Percentiles rank a stretch among this genome's conserved stretches.
Conservation (phyloP, 208 protist species). For the Strigomonas culicis region DNA sequence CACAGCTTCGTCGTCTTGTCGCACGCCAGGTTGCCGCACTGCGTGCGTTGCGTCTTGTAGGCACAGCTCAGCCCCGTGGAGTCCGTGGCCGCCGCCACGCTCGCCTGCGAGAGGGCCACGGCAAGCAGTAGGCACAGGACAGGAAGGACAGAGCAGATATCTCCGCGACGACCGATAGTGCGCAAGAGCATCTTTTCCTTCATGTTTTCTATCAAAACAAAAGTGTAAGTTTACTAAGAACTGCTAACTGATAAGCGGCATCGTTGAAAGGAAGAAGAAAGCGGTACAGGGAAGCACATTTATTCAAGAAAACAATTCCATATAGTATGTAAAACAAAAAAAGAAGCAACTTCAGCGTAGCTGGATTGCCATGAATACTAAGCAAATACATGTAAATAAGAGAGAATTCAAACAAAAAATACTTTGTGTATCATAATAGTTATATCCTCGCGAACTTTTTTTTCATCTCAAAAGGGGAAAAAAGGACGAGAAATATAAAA, state of each 20-base stretch:
- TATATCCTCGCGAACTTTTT: too few relatives aligned
- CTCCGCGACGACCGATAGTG: too few relatives aligned
- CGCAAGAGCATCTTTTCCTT: too few relatives aligned
- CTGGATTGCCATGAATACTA: neutral
- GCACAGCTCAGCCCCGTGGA: slow-evolving; percentile 17
- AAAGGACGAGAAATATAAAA: neutral
- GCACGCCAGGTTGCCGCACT: slow-evolving; percentile 63
- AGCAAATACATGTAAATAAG: too few relatives aligned
- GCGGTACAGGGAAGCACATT: neutral
- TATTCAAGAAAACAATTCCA: neutral
- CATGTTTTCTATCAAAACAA: neutral
- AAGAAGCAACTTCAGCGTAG: neutral
- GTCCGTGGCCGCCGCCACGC: neutral
- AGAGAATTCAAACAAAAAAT: too few relatives aligned
- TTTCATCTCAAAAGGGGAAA: neutral
- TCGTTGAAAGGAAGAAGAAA: neutral
- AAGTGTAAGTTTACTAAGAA: neutral
- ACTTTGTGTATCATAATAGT: too few relatives aligned
- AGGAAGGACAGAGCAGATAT: neutral
- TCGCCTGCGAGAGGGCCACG: neutral
- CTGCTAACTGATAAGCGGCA: neutral
- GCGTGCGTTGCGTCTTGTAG: slow-evolving; percentile 55
- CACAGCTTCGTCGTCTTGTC: slow-evolving; percentile 32
- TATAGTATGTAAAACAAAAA: neutral
- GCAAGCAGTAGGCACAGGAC: neutral